Base-by-base conservation (phyloP, 768 basidiomycete species). In the Termitomyces heimii region DNA sequence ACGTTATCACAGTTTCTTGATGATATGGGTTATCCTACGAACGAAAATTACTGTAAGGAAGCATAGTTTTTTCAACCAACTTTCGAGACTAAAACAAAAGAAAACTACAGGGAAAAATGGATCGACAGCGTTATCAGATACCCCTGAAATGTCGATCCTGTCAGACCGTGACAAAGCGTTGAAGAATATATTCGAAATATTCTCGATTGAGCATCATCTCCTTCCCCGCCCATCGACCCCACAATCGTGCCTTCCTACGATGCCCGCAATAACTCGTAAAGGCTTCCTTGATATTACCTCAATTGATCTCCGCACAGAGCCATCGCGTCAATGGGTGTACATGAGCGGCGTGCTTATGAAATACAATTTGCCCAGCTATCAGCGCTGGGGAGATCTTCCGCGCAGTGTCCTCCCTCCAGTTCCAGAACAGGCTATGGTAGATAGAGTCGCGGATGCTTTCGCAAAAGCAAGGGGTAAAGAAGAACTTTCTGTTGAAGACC, bases 251-350 rank as follows among this genome's bases (percentile, higher is more conserved):
- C 26, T 48, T 3, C 54, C 54, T 34, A 55, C 58, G 3, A 62
- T 62, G 61, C 61, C 61, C 22, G 54, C 57, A 28, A 53, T 62
- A 31, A 62, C 58, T 10, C 58, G 57, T 12, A 62, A 59, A 45
- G 61, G 61, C 39, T 62, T 62, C 53, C 32, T 57, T 14, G 58
- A 59, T 29, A 47, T 62, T 16, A 51, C 45, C 18, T 28, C 50
- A 12, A 43, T 62, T 26, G 55, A 62, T 24, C 16, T 62, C 6
- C 61, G 59, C 42, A 53, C 29, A 2, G 58, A 62, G 10, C 61
- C 61, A 7, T 59, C 61, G 5, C 55, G 48, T 6, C 47, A 56
- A 39, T 59, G 55, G 61, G 58, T 44, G 20, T 54, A 57, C 32
- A 32, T 59, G 5, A 57, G 37, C 18, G 48, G 49, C 29, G 2